Evolutionary conservation across 305 asterid genomes (phyloP).

Genomic region (Coffea humblotiana): DNA sequence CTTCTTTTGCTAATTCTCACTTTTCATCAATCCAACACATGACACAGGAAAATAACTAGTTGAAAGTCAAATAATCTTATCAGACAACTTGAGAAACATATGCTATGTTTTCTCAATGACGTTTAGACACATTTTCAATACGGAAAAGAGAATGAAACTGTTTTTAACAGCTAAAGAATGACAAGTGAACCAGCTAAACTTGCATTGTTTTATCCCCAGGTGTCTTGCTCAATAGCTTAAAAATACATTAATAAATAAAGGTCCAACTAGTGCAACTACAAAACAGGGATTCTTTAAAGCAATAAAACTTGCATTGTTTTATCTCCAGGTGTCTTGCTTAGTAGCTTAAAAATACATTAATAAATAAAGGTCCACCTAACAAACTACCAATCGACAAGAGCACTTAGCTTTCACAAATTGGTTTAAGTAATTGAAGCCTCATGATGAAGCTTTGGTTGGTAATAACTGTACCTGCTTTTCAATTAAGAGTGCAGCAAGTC

Average conservation of each 20-base stretch:
- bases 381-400: neutral
- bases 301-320: neutral
- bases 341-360: neutral
- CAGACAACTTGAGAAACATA: neutral
- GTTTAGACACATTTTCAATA: neutral
- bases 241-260: neutral
- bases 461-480: constrained; percentile 75
- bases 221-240: neutral
- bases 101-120: neutral
- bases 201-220: neutral
- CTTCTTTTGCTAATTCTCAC: neutral
- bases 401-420: neutral
- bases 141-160: neutral
- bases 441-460: neutral
- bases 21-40: neutral
- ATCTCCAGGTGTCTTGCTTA: neutral
- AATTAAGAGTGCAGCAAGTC: constrained; percentile 61
- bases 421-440: neutral
- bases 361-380: neutral
- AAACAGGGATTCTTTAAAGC: no score
- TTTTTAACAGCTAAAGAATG: neutral
- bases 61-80: neutral
- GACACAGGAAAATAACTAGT: neutral
- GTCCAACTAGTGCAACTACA: no score
- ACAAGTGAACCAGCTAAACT: neutral